Evolutionary conservation across 2,329 filamentous ascomycete species (phyloP).

Genomic region (Fusarium humuli): DNA sequence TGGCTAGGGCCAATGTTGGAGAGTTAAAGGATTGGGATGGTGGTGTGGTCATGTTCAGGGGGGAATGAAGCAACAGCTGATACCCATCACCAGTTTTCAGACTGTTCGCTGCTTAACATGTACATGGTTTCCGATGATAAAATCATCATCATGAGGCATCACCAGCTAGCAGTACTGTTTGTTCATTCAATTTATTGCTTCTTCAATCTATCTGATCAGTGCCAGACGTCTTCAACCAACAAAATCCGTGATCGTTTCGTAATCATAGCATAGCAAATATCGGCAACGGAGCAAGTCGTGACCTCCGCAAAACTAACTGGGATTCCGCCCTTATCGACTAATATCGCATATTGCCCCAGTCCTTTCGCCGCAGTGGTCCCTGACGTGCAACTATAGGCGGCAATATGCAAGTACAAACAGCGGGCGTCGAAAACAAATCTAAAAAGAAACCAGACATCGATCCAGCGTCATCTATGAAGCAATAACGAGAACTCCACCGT

Average conservation of each 20-base stretch:
- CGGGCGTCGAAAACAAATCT: neutral
- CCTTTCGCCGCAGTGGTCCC: constrained; percentile 7
- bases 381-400: constrained; percentile 6
- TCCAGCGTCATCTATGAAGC: neutral
- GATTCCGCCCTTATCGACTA: constrained; percentile 2
- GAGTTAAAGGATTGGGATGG: constrained; percentile 53
- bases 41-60: constrained; percentile 53
- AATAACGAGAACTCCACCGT: neutral
- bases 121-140: neutral
- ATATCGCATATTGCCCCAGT: constrained; percentile 5
- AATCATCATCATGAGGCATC: neutral
- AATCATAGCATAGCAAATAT: constrained; percentile 18
- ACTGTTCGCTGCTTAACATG: neutral
- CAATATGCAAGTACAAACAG: constrained; percentile 9
- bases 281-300: constrained; percentile 11
- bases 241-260: constrained; percentile 20
- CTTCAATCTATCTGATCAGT: constrained; percentile 4
- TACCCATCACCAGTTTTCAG: neutral
- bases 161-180: neutral
- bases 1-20: constrained; percentile 52
- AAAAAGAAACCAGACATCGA: neutral
- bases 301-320: constrained; percentile 10
- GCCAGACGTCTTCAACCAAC: constrained; percentile 9
- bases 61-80: constrained; percentile 39
- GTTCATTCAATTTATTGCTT: constrained; percentile 7